Conservation (phyloP, 2,329 filamentous ascomycete genomes). For the Ophiostoma perfectum region DNA sequence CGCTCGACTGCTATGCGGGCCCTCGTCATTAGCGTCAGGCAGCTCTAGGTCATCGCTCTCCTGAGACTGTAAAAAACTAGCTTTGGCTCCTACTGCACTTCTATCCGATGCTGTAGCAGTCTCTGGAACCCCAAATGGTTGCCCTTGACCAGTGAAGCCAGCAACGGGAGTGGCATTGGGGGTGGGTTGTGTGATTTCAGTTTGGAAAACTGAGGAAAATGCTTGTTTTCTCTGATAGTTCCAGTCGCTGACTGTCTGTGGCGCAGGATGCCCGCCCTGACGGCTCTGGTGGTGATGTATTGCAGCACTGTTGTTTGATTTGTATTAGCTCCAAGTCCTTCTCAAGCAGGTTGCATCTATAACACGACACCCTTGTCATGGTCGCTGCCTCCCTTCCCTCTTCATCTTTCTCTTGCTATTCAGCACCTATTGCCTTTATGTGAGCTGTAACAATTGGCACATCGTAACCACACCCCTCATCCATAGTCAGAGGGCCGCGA, state of each 20-base stretch:
- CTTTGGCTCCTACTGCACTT: neutral
- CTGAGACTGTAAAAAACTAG: slow-evolving; percentile 17
- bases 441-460: neutral
- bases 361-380: too few relatives aligned
- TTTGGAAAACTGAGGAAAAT: slow-evolving; percentile 53
- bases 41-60: slow-evolving; percentile 24
- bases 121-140: slow-evolving; percentile 41
- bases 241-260: slow-evolving; percentile 33
- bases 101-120: slow-evolving; percentile 21
- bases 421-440: neutral
- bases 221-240: slow-evolving; percentile 45
- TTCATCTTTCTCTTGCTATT: neutral
- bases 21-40: slow-evolving; percentile 20
- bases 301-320: neutral
- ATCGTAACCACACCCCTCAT: neutral
- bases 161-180: slow-evolving; percentile 39
- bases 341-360: too few relatives aligned
- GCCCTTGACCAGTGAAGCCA: slow-evolving; percentile 39
- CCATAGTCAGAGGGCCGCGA: neutral
- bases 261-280: neutral
- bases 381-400: neutral
- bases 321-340: neutral
- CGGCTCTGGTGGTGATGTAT: slow-evolving; percentile 1
- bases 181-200: slow-evolving; percentile 46
- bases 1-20: neutral